These are phyloP conservation scores for Pichia membranifaciens DNA, from an alignment of 805 yeast genomes.

Conservation along the genomic window DNA sequence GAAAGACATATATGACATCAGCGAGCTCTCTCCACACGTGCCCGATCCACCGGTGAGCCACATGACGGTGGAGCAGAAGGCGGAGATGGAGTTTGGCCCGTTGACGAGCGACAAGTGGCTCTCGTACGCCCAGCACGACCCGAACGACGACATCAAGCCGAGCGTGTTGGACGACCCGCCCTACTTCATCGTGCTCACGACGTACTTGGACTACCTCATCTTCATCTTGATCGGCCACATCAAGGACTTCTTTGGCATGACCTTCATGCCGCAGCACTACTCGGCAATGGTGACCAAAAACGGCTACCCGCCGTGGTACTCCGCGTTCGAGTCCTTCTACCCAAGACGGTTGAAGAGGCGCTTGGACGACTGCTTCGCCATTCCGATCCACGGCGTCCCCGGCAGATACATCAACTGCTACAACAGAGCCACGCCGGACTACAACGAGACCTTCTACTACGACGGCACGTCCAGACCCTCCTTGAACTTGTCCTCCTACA, in stretches of 20 bases:
- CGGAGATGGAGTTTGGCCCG: constrained; percentile 70
- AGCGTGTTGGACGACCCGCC: constrained; percentile 82
- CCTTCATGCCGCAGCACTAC: constrained; percentile 61
- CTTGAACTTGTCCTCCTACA: constrained; percentile 83
- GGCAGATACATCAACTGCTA: constrained; percentile 84
- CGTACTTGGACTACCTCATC: constrained; percentile 80
- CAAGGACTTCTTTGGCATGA: constrained; percentile 80
- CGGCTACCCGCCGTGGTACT: constrained; percentile 95
- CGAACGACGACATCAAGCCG: constrained; percentile 51
- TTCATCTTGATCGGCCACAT: constrained; percentile 85
- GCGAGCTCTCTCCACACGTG: constrained; percentile 17
- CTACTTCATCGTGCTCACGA: constrained; percentile 66
- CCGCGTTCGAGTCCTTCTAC: constrained; percentile 89
- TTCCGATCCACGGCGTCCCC: constrained; percentile 97
- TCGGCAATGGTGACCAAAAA: constrained; percentile 65
- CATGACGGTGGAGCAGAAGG: constrained; percentile 30
- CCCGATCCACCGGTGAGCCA: constrained; percentile 32
- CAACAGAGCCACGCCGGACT: constrained; percentile 67
- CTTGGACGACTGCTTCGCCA: constrained; percentile 89
- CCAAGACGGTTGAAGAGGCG: constrained; percentile 86
- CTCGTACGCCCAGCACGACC: constrained; percentile 53
- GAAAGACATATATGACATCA: constrained; percentile 6
- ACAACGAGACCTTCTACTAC: constrained; percentile 59
- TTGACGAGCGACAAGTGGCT: constrained; percentile 60
- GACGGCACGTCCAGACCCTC: constrained; percentile 74